Conservation (phyloP, 306 rosid species). For the Ziziphus jujuba region DNA sequence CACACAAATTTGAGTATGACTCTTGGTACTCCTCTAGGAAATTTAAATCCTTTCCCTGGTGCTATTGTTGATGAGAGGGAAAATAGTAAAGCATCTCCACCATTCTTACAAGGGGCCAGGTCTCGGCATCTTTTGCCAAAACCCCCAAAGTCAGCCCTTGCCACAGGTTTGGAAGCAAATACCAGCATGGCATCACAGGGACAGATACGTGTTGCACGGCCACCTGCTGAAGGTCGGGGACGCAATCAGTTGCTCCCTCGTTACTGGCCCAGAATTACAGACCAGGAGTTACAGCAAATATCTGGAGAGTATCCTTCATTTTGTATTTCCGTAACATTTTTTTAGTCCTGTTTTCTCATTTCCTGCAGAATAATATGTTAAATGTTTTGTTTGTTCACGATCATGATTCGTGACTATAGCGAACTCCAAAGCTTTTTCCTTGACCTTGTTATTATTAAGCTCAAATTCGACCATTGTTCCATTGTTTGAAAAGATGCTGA, state of each 20-base stretch:
- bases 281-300: conserved; percentile 94
- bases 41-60: conserved; percentile 45
- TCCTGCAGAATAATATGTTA: too few species aligned
- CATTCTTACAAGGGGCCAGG: conserved; percentile 60
- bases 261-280: conserved; percentile 98
- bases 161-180: conserved; percentile 60
- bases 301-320: conserved; percentile 93
- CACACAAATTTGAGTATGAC: conserved; percentile 80
- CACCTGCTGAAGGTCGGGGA: conserved; percentile 99
- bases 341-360: neutral
- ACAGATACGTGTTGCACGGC: conserved; percentile 94
- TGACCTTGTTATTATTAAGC: conserved; percentile 65
- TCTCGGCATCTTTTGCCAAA: conserved; percentile 82
- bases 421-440: conserved; percentile 35
- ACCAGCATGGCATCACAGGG: conserved; percentile 68
- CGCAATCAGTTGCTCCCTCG: conserved; percentile 98
- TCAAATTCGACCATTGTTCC: conserved; percentile 95
- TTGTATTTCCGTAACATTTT: neutral
- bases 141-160: conserved; percentile 74
- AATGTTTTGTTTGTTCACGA: conserved; percentile 9
- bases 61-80: conserved; percentile 64
- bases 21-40: conserved; percentile 58
- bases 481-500: conserved; percentile 95
- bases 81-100: conserved; percentile 52
- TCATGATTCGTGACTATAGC: neutral